Conservation (phyloP, 2,329 filamentous ascomycete species). For the Knoxdaviesia proteae region DNA sequence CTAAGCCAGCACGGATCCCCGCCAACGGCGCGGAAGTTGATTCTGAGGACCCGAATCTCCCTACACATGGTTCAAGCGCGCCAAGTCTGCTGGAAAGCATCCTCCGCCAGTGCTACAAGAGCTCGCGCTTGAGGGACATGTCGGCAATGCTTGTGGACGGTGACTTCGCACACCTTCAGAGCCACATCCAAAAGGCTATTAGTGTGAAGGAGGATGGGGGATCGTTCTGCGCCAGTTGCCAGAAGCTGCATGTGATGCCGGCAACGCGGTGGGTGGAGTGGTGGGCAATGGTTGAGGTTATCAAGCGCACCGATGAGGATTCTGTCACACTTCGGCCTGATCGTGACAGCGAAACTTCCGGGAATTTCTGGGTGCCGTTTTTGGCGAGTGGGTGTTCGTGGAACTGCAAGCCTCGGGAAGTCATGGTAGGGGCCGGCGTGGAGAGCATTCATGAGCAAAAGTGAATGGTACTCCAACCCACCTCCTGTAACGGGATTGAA, state of each 20-base stretch:
- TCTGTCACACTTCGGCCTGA: background rate
- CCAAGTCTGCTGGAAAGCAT: constrained; percentile 30
- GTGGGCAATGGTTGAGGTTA: constrained; percentile 16
- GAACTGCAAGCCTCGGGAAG: constrained; percentile 2
- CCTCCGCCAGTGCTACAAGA: constrained; percentile 23
- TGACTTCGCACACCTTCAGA: constrained; percentile 15
- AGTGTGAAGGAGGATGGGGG: constrained; percentile 25
- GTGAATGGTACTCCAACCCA: no score
- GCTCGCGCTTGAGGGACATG: constrained; percentile 20
- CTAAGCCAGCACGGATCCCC: background rate
- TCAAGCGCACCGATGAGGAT: constrained; percentile 2
- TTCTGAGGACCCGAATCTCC: constrained; percentile 2
- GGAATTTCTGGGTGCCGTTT: constrained; percentile 5
- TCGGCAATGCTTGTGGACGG: constrained; percentile 18
- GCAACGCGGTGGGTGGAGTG: constrained; percentile 42
- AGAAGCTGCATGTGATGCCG: constrained; percentile 25
- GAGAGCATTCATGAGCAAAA: background rate
- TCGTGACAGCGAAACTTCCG: background rate
- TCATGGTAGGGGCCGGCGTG: constrained; percentile 1
- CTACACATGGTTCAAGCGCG: constrained; percentile 13
- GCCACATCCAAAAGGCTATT: constrained; percentile 18
- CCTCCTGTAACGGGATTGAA: no score
- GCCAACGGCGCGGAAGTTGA: constrained; percentile 2
- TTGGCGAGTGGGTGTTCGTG: constrained; percentile 5
- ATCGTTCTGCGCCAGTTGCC: constrained; percentile 29